Base-by-base conservation (phyloP, 2,329 filamentous ascomycete genomes). In the Bipolaris zeicola region DNA sequence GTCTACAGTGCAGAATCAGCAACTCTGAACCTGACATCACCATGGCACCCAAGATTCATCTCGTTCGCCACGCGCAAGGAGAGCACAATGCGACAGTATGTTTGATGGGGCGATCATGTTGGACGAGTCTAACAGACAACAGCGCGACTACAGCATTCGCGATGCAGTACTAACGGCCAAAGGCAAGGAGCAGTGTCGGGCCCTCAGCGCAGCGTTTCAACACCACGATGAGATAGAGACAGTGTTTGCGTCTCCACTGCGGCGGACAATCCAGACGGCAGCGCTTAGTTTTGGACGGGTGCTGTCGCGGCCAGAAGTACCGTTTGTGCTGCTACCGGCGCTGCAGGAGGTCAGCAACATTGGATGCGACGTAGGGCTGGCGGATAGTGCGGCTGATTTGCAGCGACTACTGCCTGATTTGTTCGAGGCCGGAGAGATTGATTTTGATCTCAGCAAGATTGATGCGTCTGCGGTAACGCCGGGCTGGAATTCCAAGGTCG, bases 201-300 rank as follows among this genome's bases (percentile, higher is more conserved):
- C 77, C 14, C 86, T 96, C 77, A 83, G 66, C 70, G 80, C 28
- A 60, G 65, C 77, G 0, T 96, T 96, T 72, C 85, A 89, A 8
- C 76, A 84, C 75, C 88, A 70, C 48, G 50, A 64, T 24, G 57
- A 62, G 2, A 79, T 95, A 68, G 88, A 89, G 4, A 82, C 89
- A 64, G 82, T 96, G 11, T 83, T 92, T 20, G 87, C 91, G 37
- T 95, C 91, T 1, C 92, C 92, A 5, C 83, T 96, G 64, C 87
- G 89, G 48, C 87, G 92, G 60, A 96, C 92, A 1, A 81, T 96
- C 43, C 86, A 91, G 76, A 96, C 92, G 2, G 88, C 89, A 33
- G 81, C 92, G 28, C 78, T 86, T 51, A 83, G 85, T 43, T 96
- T 96, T 74, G 83, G 82, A 16, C 80, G 85, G 0, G 81, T 68